Evolutionary conservation across 176 grass and related monocot species (phyloP).

Genomic region (Raddia distichophylla): DNA sequence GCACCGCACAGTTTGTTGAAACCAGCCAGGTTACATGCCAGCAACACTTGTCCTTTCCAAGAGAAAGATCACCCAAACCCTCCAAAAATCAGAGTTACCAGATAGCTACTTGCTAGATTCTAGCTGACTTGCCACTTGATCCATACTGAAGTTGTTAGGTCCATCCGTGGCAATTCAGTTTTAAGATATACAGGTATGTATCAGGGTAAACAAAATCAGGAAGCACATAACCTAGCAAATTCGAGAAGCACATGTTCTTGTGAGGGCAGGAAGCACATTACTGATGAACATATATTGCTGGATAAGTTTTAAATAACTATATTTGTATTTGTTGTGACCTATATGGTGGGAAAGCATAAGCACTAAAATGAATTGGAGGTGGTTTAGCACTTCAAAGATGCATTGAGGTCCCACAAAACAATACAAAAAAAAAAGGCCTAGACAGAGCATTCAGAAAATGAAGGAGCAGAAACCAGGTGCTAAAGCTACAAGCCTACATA

Average conservation of each 20-base stretch:
- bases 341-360: background rate
- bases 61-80: background rate
- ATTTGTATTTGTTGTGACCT: background rate
- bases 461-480: background rate
- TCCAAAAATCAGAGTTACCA: background rate
- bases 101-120: background rate
- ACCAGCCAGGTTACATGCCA: background rate
- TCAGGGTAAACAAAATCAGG: conserved; percentile 14
- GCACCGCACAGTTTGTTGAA: background rate
- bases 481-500: background rate
- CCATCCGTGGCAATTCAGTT: background rate
- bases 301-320: conserved; percentile 1
- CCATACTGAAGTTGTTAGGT: background rate
- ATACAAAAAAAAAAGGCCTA: background rate
- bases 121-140: background rate
- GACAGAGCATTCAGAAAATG: background rate
- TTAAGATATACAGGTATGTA: background rate
- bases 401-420: background rate
- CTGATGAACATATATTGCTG: background rate
- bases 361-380: conserved; percentile 1
- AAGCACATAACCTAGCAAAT: background rate
- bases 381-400: background rate
- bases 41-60: background rate
- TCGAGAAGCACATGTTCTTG: conserved; percentile 2
- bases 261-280: background rate